These are phyloP conservation scores for Karstenula rhodostoma DNA, from an alignment of 2,329 filamentous ascomycete genomes.

Conservation along the genomic window DNA sequence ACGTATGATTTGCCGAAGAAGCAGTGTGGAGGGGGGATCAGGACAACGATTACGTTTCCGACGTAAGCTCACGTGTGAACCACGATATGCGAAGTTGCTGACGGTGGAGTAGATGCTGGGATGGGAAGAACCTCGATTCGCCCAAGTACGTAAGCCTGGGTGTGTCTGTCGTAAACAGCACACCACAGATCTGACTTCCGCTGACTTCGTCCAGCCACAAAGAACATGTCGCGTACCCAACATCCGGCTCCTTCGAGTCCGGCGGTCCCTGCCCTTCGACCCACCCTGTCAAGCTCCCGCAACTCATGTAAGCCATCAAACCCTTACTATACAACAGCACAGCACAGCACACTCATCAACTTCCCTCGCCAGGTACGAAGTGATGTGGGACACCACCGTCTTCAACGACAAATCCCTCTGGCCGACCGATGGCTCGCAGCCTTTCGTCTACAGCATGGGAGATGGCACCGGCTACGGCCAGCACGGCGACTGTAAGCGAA, in stretches of 20 bases:
- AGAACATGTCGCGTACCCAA: constrained; percentile 68
- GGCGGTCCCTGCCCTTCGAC: constrained; percentile 49
- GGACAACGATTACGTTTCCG: constrained; percentile 58
- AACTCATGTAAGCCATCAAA: constrained; percentile 55
- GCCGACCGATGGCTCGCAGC: constrained; percentile 34
- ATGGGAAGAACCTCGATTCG: constrained; percentile 64
- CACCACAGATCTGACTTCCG: no score
- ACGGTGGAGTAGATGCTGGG: constrained; percentile 63
- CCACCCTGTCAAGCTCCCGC: constrained; percentile 56
- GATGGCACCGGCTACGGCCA: constrained; percentile 29
- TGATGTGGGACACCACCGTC: constrained; percentile 53
- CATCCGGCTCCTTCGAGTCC: constrained; percentile 49
- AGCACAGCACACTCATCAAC: constrained; percentile 27
- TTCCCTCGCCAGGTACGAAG: constrained; percentile 49
- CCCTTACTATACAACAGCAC: constrained; percentile 30
- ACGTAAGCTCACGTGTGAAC: constrained; percentile 61
- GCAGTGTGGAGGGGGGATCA: constrained; percentile 52
- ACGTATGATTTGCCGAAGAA: constrained; percentile 35
- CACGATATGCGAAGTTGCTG: background rate
- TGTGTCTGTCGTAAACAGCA: no score
- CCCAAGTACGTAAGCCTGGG: constrained; percentile 44
- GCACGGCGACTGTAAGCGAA: constrained; percentile 28
- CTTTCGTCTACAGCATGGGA: constrained; percentile 39
- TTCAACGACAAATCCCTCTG: constrained; percentile 34
- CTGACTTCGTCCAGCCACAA: constrained; percentile 54